Evolutionary conservation across 140 eudicot species (phyloP).

Genomic region (Stevia rebaudiana): DNA sequence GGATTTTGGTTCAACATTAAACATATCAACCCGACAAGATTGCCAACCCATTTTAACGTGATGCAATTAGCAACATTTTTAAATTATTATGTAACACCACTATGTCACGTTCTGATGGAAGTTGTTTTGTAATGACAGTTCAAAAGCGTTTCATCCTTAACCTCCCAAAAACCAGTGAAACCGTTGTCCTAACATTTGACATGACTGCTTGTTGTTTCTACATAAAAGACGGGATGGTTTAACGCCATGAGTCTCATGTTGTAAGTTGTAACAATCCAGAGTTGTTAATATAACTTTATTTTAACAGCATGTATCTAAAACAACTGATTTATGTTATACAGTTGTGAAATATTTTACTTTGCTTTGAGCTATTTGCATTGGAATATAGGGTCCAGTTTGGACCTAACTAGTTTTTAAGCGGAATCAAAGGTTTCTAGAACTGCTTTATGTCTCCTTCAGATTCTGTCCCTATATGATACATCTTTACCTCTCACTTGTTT

Average conservation of each 20-base stretch:
- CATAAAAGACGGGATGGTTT: slow-evolving; percentile 23
- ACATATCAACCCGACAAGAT: too few species aligned
- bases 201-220: slow-evolving; percentile 20
- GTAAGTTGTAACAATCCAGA: slow-evolving; percentile 22
- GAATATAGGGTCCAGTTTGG: neutral
- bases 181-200: slow-evolving; percentile 37
- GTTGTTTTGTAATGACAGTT: slow-evolving; percentile 49
- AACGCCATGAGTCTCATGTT: slow-evolving; percentile 21
- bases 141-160: slow-evolving; percentile 62
- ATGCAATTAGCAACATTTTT: neutral
- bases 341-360: slow-evolving; percentile 5
- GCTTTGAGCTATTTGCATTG: neutral
- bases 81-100: neutral
- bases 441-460: neutral
- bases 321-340: slow-evolving; percentile 16
- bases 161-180: slow-evolving; percentile 43
- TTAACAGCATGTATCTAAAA: slow-evolving; percentile 29
- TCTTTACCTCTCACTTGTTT: neutral
- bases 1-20: too few species aligned
- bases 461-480: neutral
- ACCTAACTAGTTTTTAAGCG: neutral
- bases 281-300: slow-evolving; percentile 18
- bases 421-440: neutral
- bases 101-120: slow-evolving; percentile 7
- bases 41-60: too few species aligned